These are phyloP conservation scores for Rhizopogon parksii DNA, from an alignment of 1,284 basidiomycete species.

Conservation along the genomic window DNA sequence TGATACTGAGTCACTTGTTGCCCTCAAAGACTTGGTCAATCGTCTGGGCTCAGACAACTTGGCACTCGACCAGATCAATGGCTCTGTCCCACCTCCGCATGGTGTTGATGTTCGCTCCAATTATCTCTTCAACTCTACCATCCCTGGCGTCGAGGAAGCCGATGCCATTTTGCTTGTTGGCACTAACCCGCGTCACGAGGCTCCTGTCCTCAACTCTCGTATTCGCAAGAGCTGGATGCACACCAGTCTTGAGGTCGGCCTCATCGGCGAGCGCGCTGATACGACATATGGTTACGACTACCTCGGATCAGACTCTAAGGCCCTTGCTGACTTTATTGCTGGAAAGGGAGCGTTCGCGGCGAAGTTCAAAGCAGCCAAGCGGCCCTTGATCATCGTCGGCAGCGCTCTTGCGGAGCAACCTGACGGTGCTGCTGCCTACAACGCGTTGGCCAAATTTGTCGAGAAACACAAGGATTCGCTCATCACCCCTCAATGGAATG, in stretches of 20 bases:
- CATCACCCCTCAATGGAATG: conserved; percentile 90
- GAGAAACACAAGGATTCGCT: conserved; percentile 72
- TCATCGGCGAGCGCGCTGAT: conserved; percentile 89
- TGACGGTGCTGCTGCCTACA: conserved; percentile 78
- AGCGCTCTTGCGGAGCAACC: conserved; percentile 83
- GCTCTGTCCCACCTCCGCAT: conserved; percentile 62
- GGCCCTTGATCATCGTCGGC: conserved; percentile 91
- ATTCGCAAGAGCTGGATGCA: conserved; percentile 94
- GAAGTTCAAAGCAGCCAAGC: conserved; percentile 88
- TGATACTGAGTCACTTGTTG: conserved; percentile 91
- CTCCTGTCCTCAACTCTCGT: conserved; percentile 94
- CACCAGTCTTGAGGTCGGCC: conserved; percentile 76
- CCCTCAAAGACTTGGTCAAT: conserved; percentile 92
- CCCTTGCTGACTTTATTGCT: conserved; percentile 73
- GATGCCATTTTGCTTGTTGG: conserved; percentile 93
- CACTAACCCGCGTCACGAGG: conserved; percentile 97
- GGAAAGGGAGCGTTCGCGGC: conserved; percentile 77
- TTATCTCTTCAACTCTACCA: conserved; percentile 96
- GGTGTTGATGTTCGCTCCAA: conserved; percentile 92
- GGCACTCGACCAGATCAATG: conserved; percentile 70
- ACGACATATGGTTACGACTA: conserved; percentile 93
- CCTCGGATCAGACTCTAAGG: conserved; percentile 76
- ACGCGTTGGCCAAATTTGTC: conserved; percentile 76
- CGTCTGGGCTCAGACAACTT: conserved; percentile 95
- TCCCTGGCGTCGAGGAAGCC: conserved; percentile 86